These are phyloP conservation scores for Rhodotorula sp. DNA, from an alignment of 1,284 basidiomycete species.

Conservation along the genomic window DNA sequence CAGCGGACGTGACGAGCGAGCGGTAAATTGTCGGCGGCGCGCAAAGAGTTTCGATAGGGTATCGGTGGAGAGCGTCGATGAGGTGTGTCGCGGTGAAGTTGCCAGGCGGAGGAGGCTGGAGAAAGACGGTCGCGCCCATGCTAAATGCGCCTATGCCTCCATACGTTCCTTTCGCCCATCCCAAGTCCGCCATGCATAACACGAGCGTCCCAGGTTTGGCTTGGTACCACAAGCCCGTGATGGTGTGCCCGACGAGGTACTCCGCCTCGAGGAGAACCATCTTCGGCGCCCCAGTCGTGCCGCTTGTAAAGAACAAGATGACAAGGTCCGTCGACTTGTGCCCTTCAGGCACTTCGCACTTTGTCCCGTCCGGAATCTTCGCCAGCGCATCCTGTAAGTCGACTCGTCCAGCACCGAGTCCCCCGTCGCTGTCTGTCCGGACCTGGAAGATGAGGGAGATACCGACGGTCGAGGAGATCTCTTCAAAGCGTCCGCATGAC, in stretches of 20 bases:
- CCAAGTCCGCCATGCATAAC: slow-evolving; percentile 36
- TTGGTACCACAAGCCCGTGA: slow-evolving; percentile 32
- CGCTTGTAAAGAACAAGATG: slow-evolving; percentile 34
- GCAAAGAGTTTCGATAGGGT: slow-evolving; percentile 34
- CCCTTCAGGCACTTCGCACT: slow-evolving; percentile 3
- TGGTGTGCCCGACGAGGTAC: slow-evolving; percentile 23
- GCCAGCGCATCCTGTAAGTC: slow-evolving; percentile 20
- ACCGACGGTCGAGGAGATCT: slow-evolving; percentile 10
- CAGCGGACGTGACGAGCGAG: slow-evolving; percentile 16
- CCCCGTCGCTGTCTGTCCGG: background rate
- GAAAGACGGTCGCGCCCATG: slow-evolving; percentile 36
- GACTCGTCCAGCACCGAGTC: background rate
- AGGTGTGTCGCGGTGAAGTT: slow-evolving; percentile 20
- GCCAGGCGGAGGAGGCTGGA: slow-evolving; percentile 37
- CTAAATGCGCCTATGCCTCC: slow-evolving; percentile 21
- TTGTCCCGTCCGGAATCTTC: background rate
- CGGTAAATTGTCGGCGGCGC: slow-evolving; percentile 39
- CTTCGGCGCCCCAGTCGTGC: slow-evolving; percentile 35
- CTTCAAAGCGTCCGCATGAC: slow-evolving; percentile 23
- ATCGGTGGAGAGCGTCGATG: slow-evolving; percentile 30
- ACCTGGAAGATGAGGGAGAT: slow-evolving; percentile 31
- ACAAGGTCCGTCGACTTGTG: slow-evolving; percentile 24
- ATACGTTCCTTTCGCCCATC: slow-evolving; percentile 39
- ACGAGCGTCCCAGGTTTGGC: slow-evolving; percentile 21
- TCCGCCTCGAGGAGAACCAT: slow-evolving; percentile 27